Base-by-base conservation (phyloP, 352 stramenopile species). In the Phytophthora tubulina region DNA sequence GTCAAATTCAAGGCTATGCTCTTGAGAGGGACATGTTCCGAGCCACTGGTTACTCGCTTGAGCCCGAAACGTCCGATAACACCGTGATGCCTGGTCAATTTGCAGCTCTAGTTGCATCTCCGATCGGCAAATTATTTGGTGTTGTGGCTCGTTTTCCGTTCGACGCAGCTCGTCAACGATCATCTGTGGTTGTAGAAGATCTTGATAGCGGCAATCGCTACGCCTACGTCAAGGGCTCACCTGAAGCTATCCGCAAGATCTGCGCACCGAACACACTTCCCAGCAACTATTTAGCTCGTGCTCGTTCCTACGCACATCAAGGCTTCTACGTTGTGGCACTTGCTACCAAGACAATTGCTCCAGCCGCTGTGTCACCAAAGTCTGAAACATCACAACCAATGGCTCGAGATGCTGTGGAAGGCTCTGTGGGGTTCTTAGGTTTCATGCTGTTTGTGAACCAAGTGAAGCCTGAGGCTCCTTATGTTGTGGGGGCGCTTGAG, bases 361-460 rank as follows among this genome's bases (percentile, higher is more conserved):
- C 70, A 39, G 63, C 69, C 6, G 50, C 38, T 30, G 48, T 74
- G 6, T 72, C 67, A 10, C 60, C 60, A 15, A 65, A 50, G 21
- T 73, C 72, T 1, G 80, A 90, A 21, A 83, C 75, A 1, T 68
- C 79, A 0, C 76, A 90, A 44, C 70, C 87, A 10, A 72, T 82
- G 0, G 57, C 76, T 38, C 91, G 93, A 31, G 90, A 94, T 46
- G 73, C 88, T 2, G 84, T 98, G 63, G 94, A 98, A 54, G 84
- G 64, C 7, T 81, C 84, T 6, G 63, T 97, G 3, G 73, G 65
- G 27, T 97, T 97, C 69, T 11, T 92, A 15, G 93, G 94, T 30
- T 92, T 97, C 39, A 71, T 97, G 21, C 79, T 97, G 6, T 98
- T 98, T 73, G 69, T 91, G 17, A 98, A 98, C 72, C 79, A 89